Base-by-base conservation (phyloP, 2,329 filamentous ascomycete genomes). In the Penicillium polonicum region DNA sequence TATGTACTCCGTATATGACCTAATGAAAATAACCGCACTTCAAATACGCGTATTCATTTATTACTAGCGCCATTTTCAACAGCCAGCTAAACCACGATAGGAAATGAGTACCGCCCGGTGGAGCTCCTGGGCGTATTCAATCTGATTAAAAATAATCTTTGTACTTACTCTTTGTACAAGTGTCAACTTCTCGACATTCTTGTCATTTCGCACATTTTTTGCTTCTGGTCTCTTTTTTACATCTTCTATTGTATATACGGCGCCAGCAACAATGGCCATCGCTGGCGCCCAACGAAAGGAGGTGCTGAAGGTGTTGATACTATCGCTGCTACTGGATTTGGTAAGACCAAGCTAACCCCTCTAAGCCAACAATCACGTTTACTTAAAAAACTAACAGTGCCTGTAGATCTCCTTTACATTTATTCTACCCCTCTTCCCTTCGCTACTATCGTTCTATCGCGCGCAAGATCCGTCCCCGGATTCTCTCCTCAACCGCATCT, bases 391-490 rank as follows among this genome's bases (percentile, higher is more conserved):
- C 13, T 45, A 44, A 58, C 55, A 58, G n/a, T 46, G 27, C n/a
- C 13, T 36, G 54, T 65, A 97, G 93, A 91, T 97, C 70, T 97
- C 93, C 55, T 99, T 99, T 75, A 99, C 94, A 31, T 97, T 99
- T 73, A 97, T 97, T 72, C 88, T 99, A 9, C 94, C 94, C 0
- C 85, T 99, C 36, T 99, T 97, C 73, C 94, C 92, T 8, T 92
- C 92, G 58, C 88, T 99, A 44, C 88, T 97, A 76, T 89, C 95
- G 69, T 97, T 97, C 83, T 99, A 97, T 80, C 90, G 91, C 77
- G 88, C 91, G 72, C 86, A 87, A 76, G 92, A 97, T 55, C 75
- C 78, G 63, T 72, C 78, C 36, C 78, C 83, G 3, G 75, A 79
- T 57, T 92, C 90, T 1, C 78, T 96, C 33, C 86, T 99, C 25